phyloP scores from a whole-genome alignment of 495 filamentous ascomycete genomes.

The Hyaloscypha bicolor region DNA sequence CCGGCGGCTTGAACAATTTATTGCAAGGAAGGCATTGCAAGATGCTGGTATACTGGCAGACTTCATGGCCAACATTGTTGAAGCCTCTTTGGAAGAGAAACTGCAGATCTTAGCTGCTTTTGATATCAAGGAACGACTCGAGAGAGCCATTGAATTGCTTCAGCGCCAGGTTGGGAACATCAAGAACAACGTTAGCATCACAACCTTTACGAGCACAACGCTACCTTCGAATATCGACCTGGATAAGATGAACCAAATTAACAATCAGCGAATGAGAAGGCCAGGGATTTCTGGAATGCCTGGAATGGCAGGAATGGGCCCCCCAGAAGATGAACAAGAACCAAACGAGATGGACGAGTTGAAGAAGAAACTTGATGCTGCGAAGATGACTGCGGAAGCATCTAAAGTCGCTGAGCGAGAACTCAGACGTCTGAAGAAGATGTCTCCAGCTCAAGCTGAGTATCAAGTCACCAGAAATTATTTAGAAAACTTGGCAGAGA shows the following conservation, averaged over 20 bases:
- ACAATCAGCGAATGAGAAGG: conserved; percentile 51
- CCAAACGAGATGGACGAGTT: conserved; percentile 89
- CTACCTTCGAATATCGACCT: conserved; percentile 56
- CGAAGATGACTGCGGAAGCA: conserved; percentile 68
- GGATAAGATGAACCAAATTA: conserved; percentile 56
- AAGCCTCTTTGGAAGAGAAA: conserved; percentile 85
- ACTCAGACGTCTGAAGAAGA: conserved; percentile 85
- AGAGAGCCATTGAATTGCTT: conserved; percentile 78
- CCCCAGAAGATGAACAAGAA: conserved; percentile 66
- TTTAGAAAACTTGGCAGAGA: conserved; percentile 90
- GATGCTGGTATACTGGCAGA: conserved; percentile 92
- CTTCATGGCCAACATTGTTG: conserved; percentile 91
- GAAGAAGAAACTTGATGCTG: conserved; percentile 81
- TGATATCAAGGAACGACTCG: conserved; percentile 74
- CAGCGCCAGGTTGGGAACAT: conserved; percentile 76
- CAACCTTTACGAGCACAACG: conserved; percentile 63
- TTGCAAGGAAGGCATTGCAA: conserved; percentile 70
- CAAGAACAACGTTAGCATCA: conserved; percentile 80
- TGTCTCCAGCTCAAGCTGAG: conserved; percentile 93
- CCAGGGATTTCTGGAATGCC: conserved; percentile 52
- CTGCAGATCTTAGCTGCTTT: conserved; percentile 77
- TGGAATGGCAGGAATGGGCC: conserved; percentile 37
- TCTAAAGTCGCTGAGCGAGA: conserved; percentile 88
- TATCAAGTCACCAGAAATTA: conserved; percentile 95
- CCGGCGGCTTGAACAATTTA: conserved; percentile 81